A percentile compares a stretch with the other conserved stretches of the same genome.
These are phyloP conservation scores for Deinandra increscens DNA, from an alignment of 129 eudicot species.

Conservation along the genomic window DNA sequence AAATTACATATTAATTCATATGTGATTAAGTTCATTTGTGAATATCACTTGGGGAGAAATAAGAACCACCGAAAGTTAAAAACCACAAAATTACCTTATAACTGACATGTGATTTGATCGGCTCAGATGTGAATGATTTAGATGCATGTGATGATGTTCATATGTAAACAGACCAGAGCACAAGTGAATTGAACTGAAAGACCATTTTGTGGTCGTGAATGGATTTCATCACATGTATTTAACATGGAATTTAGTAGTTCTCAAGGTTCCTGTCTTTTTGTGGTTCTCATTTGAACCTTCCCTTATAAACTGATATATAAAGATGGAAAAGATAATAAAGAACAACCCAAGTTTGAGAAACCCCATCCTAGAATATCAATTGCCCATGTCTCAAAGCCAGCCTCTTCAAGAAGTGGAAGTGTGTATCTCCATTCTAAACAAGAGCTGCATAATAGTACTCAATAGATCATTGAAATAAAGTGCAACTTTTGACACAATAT, in stretches of 20 bases:
- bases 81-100: not conserved
- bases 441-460: conserved; percentile 64
- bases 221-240: not conserved
- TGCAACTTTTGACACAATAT: not conserved
- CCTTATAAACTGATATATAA: not conserved
- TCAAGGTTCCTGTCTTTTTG: not conserved
- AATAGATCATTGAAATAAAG: conserved; percentile 15
- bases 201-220: not conserved
- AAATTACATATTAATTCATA: not conserved
- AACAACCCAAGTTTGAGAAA: conserved; percentile 81
- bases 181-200: not conserved
- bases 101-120: not conserved
- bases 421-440: conserved; percentile 98
- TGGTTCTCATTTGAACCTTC: not conserved
- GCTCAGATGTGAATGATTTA: not conserved
- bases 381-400: conserved; percentile 86
- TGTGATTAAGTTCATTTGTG: not conserved
- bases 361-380: conserved; percentile 98
- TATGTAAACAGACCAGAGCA: not conserved
- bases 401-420: conserved; percentile 83
- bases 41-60: not conserved
- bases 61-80: not conserved
- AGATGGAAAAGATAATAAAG: conserved; percentile 1
- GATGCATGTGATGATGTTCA: not conserved
- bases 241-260: not conserved